These are phyloP conservation scores for Penicillium occitanis DNA, from an alignment of 2,329 filamentous ascomycete species.

Conservation along the genomic window DNA sequence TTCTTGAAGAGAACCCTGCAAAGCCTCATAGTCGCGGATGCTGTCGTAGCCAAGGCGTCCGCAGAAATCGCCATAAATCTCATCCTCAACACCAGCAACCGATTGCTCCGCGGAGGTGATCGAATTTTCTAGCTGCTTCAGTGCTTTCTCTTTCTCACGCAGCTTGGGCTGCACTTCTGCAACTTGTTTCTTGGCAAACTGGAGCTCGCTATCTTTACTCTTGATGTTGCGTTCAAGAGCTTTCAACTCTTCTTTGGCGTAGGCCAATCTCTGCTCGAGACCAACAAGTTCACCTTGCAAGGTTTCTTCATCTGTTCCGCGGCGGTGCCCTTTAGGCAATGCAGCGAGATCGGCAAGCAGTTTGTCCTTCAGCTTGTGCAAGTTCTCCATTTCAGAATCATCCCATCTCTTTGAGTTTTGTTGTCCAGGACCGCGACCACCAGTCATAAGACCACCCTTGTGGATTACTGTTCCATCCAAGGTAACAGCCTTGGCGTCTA, in stretches of 20 bases:
- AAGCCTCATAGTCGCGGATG: slow-evolving; percentile 89
- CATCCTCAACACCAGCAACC: slow-evolving; percentile 80
- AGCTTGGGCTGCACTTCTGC: slow-evolving; percentile 76
- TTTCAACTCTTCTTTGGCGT: slow-evolving; percentile 71
- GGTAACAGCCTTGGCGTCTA: slow-evolving; percentile 92
- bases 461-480: slow-evolving; percentile 95
- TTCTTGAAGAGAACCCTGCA: slow-evolving; percentile 88
- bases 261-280: slow-evolving; percentile 72
- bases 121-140: slow-evolving; percentile 61
- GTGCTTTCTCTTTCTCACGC: slow-evolving; percentile 65
- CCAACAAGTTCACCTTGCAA: slow-evolving; percentile 77
- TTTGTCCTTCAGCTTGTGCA: slow-evolving; percentile 74
- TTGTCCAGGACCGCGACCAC: slow-evolving; percentile 78
- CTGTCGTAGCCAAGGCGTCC: slow-evolving; percentile 79
- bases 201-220: slow-evolving; percentile 79
- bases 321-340: slow-evolving; percentile 75
- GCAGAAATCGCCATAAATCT: slow-evolving; percentile 84
- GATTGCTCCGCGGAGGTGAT: slow-evolving; percentile 60
- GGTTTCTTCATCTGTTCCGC: slow-evolving; percentile 73
- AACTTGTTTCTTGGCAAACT: slow-evolving; percentile 71
- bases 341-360: slow-evolving; percentile 74
- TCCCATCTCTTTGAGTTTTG: slow-evolving; percentile 80
- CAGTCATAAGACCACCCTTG: slow-evolving; percentile 95
- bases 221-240: slow-evolving; percentile 78
- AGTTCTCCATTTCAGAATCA: slow-evolving; percentile 81